Evolutionary conservation across 2,329 filamentous ascomycete genomes (phyloP).

Genomic region (Diaporthe eres): DNA sequence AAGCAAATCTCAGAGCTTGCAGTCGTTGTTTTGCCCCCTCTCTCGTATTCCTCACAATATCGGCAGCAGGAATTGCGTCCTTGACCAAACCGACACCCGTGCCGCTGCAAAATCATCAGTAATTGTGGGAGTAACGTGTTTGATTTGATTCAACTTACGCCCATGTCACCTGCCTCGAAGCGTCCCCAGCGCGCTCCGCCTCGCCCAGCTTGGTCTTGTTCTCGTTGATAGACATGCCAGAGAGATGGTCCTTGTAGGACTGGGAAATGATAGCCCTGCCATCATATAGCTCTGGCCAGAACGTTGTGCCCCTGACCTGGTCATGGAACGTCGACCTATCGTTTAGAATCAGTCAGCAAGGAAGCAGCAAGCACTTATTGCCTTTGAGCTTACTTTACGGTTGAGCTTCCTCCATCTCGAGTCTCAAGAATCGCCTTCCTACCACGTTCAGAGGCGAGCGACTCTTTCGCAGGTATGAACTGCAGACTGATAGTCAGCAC

Average conservation of each 20-base stretch:
- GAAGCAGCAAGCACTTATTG: background rate
- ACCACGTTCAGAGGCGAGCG: constrained; percentile 55
- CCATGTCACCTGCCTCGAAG: constrained; percentile 55
- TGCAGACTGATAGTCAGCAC: constrained; percentile 41
- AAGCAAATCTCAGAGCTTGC: constrained; percentile 46
- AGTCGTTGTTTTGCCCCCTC: constrained; percentile 55
- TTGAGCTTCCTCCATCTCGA: constrained; percentile 59
- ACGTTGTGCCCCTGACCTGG: constrained; percentile 52
- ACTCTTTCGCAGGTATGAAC: constrained; percentile 62
- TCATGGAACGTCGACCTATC: constrained; percentile 57
- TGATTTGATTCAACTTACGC: constrained; percentile 44
- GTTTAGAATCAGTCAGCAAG: background rate
- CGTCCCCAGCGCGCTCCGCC: constrained; percentile 51
- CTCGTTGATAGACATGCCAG: constrained; percentile 58
- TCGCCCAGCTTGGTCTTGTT: constrained; percentile 56
- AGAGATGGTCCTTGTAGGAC: constrained; percentile 57
- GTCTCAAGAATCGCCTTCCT: constrained; percentile 58
- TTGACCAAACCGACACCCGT: constrained; percentile 62
- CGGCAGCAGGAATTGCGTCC: constrained; percentile 55
- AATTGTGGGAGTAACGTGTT: too few species aligned
- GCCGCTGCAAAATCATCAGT: constrained; percentile 48
- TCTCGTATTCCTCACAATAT: constrained; percentile 59
- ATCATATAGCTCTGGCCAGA: constrained; percentile 61
- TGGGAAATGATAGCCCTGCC: constrained; percentile 58
- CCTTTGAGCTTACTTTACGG: constrained; percentile 56